A percentile compares a stretch with the other conserved stretches of the same genome.
Conservation (phyloP, 306 rosid genomes). For the Trichosanthes cucumerina region DNA sequence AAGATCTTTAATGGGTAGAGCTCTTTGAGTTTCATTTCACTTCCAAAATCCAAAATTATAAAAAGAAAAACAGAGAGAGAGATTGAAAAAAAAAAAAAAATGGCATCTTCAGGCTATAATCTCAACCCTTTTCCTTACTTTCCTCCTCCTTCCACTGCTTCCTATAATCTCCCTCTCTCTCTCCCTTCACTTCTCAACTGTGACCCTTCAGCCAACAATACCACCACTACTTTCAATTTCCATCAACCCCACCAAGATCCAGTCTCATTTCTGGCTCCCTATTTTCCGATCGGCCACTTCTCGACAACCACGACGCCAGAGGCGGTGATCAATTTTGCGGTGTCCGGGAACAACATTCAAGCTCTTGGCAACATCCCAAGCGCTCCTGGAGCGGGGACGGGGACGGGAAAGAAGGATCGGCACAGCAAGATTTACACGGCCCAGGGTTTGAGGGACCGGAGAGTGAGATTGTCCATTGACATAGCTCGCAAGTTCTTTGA, state of each 20-base stretch:
- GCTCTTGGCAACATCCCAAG: background rate
- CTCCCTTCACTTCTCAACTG: background rate
- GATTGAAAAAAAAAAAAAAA: background rate
- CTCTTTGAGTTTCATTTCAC: conserved; percentile 16
- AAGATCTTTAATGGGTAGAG: conserved; percentile 7
- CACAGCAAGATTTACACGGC: conserved; percentile 95
- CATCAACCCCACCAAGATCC: conserved; percentile 13
- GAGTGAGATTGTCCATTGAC: conserved; percentile 78
- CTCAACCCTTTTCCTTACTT: conserved; percentile 25
- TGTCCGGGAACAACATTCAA: conserved; percentile 3
- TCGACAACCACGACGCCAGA: background rate
- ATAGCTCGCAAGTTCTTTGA: conserved; percentile 87
- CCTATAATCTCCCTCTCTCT: conserved; percentile 9
- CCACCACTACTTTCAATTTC: background rate
- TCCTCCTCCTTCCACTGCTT: conserved; percentile 30
- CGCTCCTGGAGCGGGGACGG: conserved; percentile 8
- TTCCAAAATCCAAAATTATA: background rate
- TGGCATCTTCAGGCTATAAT: conserved; percentile 41
- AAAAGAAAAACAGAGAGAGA: too few relatives aligned
- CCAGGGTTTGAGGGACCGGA: conserved; percentile 74
- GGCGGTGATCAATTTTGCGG: conserved; percentile 5
- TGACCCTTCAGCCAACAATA: background rate
- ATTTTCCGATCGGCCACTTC: background rate
- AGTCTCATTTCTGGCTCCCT: conserved; percentile 16
- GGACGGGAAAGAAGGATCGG: conserved; percentile 47